Evolutionary conservation across 345 rosid species (phyloP), one percentile per base, ranked within the genome.

Genomic region (Physaria fendleri): DNA sequence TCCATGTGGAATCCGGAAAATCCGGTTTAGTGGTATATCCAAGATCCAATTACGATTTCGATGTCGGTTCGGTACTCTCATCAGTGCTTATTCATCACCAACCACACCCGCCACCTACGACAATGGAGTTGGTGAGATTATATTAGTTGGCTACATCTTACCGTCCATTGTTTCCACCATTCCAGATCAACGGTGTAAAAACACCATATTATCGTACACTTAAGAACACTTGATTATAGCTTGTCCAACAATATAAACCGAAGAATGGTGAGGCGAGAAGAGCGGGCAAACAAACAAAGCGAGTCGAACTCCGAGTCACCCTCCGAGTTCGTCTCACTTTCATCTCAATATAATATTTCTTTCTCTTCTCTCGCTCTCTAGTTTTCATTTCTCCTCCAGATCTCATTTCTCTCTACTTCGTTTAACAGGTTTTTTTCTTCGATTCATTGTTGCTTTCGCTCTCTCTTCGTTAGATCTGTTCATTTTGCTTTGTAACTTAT

Each of bases 91-190:
- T n/a, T 53, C 68, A n/a, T 44, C 68, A 53, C 62, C 67, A 61
- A 61, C 73, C 68, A 54, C 57, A 54, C 37, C 51, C 57, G 29
- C 41, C 41, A 69, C 68, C 73, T 37, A 54, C 67, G 56, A 53
- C 63, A 40, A 15, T 1, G 57, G 33, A 50, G 73, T 68, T 44
- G 73, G 73, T 68, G 67, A 60, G 43, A 44, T 14, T 25, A 14
- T 9, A 39, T 16, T 5, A 15, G 1, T 9, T 2, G 0, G 0
- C 10, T 0, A 8, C 28, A 69, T 69, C 57, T 0, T 5, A 35
- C 58, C 68, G 63, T 60, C 50, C 29, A 54, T 28, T 8, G 2
- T 8, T 1, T 12, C 9, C 5, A n/a, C 20, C 21, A 24, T 3
- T 9, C 0, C 0, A 52, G 18, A 69, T 69, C 68, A 22, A 69